Conservation (phyloP, 345 rosid species). For the Sonneratia alba region DNA sequence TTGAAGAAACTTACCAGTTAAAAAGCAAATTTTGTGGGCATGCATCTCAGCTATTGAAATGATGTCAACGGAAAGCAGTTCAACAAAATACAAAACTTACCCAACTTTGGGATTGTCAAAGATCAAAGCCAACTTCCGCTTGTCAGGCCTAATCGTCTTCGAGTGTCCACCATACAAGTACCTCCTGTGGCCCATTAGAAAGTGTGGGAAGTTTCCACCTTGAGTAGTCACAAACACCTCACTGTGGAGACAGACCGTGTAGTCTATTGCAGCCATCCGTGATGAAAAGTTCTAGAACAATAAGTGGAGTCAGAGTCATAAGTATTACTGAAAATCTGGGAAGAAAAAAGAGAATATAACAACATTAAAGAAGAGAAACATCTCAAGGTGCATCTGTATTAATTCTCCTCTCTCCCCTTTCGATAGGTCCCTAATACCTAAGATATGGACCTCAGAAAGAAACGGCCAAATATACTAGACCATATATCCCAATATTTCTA, state of each 20-base stretch:
- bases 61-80: neutral
- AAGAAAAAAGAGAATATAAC: neutral
- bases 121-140: slow-evolving; percentile 85
- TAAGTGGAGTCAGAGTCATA: neutral
- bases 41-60: neutral
- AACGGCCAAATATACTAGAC: too few relatives aligned
- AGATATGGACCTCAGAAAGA: too few relatives aligned
- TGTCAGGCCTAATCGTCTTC: slow-evolving; percentile 92
- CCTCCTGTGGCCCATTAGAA: slow-evolving; percentile 95
- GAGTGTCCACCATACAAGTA: slow-evolving; percentile 88
- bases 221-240: slow-evolving; percentile 99
- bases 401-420: too few relatives aligned
- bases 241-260: slow-evolving; percentile 98
- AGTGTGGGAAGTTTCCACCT: slow-evolving; percentile 99
- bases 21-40: neutral
- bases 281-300: slow-evolving; percentile 82
- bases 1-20: neutral
- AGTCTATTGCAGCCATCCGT: slow-evolving; percentile 99
- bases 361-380: neutral
- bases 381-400: too few relatives aligned
- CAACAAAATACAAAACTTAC: slow-evolving; percentile 28
- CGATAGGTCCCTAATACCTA: too few relatives aligned
- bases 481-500: too few relatives aligned
- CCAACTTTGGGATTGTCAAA: slow-evolving; percentile 86
- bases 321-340: neutral